Conservation (phyloP, 768 basidiomycete species). For the Pleurotus tuoliensis region DNA sequence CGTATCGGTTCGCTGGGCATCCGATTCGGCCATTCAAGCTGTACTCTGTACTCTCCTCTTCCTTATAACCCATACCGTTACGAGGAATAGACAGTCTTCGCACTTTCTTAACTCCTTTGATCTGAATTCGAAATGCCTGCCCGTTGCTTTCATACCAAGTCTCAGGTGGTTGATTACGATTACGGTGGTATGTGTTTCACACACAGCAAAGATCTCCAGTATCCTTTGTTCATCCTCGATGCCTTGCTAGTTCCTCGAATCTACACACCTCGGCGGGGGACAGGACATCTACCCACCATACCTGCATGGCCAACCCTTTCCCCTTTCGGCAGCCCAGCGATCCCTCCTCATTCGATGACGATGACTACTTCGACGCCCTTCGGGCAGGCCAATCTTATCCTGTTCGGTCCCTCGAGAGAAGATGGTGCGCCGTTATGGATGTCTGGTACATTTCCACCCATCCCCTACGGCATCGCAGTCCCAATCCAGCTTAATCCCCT, state of each 20-base stretch:
- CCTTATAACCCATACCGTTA: no score
- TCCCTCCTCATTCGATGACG: background rate
- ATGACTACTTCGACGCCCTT: background rate
- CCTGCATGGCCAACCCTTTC: background rate
- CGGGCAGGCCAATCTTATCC: background rate
- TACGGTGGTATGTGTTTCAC: background rate
- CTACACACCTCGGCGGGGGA: background rate
- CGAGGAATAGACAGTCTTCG: no score
- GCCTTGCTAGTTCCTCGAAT: background rate
- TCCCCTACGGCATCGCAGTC: conserved; percentile 6
- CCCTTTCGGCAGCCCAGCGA: background rate
- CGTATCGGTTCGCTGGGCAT: background rate
- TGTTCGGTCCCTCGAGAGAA: background rate
- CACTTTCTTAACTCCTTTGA: no score
- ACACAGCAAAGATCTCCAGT: no score
- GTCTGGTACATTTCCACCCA: conserved; percentile 4
- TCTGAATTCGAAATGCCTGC: no score
- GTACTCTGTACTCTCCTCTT: background rate
- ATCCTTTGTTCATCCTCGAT: background rate
- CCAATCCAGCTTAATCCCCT: conserved; percentile 5
- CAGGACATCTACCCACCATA: background rate
- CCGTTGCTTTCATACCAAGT: no score
- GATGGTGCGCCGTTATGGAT: conserved; percentile 4
- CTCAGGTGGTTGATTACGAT: no score
- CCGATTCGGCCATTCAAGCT: background rate